Evolutionary conservation across 768 basidiomycete species (phyloP), one percentile per base, ranked within the genome.

Genomic region (Hortiboletus flavorubellus): DNA sequence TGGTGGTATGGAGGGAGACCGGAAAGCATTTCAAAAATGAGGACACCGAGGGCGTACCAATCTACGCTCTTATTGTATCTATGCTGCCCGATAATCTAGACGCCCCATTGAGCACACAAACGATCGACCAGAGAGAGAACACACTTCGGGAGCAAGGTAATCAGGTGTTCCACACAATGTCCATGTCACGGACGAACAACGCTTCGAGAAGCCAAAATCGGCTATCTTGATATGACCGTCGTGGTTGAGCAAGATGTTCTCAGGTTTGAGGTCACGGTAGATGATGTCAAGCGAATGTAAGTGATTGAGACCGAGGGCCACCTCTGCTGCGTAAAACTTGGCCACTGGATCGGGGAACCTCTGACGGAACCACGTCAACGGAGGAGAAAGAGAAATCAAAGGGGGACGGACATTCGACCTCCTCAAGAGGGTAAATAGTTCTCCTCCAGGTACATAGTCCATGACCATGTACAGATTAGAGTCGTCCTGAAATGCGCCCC

Each of bases 151-250:
- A 1, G 97, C 96, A 29, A 98, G 87, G 68, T 99, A 99, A 72
- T 96, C 93, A 2, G 93, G 93, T 0, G 93, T 96, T 35, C 93
- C 93, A 59, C 97, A 99, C 23, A 99, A 78, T 35, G 97, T 99
- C 85, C 90, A 98, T 11, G 94, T 97, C 37, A 89, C 86, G 44
- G 85, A 88, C 49, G 84, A 79, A 59, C 95, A 93, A 38, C 80
- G 75, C 68, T 98, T 98, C 6, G 97, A 94, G 66, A 98, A 97
- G 14, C 95, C 95, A 64, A 98, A 98, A 69, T 98, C 95, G 15
- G 94, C 93, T 34, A 98, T 87, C 73, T 96, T 97, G 73, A 98
- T 93, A 70, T 98, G 94, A 0, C 95, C 95, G 66, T 97, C 94
- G n/a, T 85, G 80, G 59, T 89, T 92, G 49, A 98, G 82, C 31